Evolutionary conservation across 2,329 filamentous ascomycete genomes (phyloP).

Genomic region (Aspergillus felis): DNA sequence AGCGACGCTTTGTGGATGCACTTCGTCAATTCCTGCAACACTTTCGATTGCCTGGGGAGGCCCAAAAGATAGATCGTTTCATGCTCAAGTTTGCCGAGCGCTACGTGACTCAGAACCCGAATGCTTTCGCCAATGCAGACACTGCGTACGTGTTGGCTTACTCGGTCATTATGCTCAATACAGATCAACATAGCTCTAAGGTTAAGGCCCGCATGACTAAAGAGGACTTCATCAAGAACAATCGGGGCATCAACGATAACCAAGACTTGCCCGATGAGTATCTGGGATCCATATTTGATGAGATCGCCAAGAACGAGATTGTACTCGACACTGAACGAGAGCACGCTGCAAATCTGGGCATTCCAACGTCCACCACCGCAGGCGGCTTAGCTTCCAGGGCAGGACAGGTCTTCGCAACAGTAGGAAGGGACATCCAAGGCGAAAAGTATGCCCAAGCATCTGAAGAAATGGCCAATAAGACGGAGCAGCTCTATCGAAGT

Average conservation of each 20-base stretch:
- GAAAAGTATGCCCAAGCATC: conserved; percentile 94
- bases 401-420: conserved; percentile 84
- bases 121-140: conserved; percentile 96
- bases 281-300: conserved; percentile 81
- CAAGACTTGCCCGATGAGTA: conserved; percentile 92
- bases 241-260: conserved; percentile 95
- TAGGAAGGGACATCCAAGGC: conserved; percentile 83
- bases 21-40: conserved; percentile 88
- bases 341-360: conserved; percentile 75
- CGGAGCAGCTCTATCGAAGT: conserved; percentile 86
- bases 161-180: conserved; percentile 95
- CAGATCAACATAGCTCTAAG: conserved; percentile 88
- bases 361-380: conserved; percentile 55
- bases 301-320: conserved; percentile 88
- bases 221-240: conserved; percentile 98
- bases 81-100: conserved; percentile 99
- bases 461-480: conserved; percentile 82
- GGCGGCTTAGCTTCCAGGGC: conserved; percentile 75
- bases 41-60: conserved; percentile 91
- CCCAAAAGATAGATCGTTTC: conserved; percentile 98
- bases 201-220: conserved; percentile 85
- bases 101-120: conserved; percentile 91
- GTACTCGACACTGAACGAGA: conserved; percentile 90
- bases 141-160: conserved; percentile 95
- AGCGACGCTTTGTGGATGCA: conserved; percentile 88